Evolutionary conservation across 2,329 filamentous ascomycete genomes (phyloP).

Genomic region (Hirsutella thompsonii): DNA sequence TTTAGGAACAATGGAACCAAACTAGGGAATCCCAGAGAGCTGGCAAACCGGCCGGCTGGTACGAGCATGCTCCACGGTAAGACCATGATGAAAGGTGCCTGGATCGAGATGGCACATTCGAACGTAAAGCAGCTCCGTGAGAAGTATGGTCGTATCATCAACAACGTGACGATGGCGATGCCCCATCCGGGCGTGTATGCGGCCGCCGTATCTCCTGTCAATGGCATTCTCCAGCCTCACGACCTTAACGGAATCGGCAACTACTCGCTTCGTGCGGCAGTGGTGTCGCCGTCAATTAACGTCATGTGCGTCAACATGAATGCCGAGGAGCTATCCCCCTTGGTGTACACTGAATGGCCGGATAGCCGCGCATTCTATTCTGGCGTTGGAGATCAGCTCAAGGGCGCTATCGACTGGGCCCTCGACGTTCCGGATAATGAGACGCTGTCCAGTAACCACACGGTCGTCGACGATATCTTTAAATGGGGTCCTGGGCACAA

Average conservation of each 20-base stretch:
- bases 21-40: slow-evolving; percentile 21
- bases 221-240: slow-evolving; percentile 57
- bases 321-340: slow-evolving; percentile 41
- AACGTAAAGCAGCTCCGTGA: slow-evolving; percentile 39
- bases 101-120: slow-evolving; percentile 46
- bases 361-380: slow-evolving; percentile 20
- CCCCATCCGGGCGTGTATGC: slow-evolving; percentile 57
- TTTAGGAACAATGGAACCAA: slow-evolving; percentile 30
- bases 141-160: slow-evolving; percentile 44
- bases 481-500: slow-evolving; percentile 43
- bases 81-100: slow-evolving; percentile 55
- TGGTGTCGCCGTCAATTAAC: slow-evolving; percentile 58
- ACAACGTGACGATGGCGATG: slow-evolving; percentile 68
- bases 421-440: slow-evolving; percentile 21
- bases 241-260: slow-evolving; percentile 53
- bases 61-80: slow-evolving; percentile 58
- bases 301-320: slow-evolving; percentile 60
- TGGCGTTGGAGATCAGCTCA: slow-evolving; percentile 15
- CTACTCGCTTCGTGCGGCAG: slow-evolving; percentile 54
- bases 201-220: slow-evolving; percentile 47
- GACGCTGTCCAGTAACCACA: slow-evolving; percentile 35
- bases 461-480: slow-evolving; percentile 57
- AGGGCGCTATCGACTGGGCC: slow-evolving; percentile 22
- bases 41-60: slow-evolving; percentile 40
- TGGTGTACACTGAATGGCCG: slow-evolving; percentile 53